These are phyloP conservation scores for Beta macrorhiza DNA, from an alignment of 179 eudicot genomes.

Conservation along the genomic window DNA sequence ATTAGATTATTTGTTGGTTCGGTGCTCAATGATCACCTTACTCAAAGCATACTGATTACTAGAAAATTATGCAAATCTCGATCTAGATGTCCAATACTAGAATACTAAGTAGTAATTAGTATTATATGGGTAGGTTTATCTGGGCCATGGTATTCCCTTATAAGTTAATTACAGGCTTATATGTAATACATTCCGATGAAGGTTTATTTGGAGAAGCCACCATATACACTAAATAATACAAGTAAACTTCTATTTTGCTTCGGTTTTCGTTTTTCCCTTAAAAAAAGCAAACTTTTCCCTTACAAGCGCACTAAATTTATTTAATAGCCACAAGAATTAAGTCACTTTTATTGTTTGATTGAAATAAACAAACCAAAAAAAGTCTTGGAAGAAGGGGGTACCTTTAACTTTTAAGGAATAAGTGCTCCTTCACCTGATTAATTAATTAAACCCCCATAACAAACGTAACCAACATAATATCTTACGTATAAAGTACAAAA, in stretches of 20 bases:
- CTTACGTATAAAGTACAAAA: too few species aligned
- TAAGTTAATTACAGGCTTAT: too few species aligned
- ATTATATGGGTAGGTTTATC: background rate
- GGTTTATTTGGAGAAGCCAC: constrained; percentile 10
- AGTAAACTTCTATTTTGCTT: background rate
- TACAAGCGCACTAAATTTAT: background rate
- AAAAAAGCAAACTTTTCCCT: background rate
- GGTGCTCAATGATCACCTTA: background rate
- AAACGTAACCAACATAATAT: too few species aligned
- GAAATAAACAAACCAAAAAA: too few species aligned
- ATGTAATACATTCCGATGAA: background rate
- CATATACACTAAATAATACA: background rate
- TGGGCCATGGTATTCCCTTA: background rate
- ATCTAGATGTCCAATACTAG: background rate
- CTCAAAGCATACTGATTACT: background rate
- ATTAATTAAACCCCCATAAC: too few species aligned
- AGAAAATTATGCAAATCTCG: background rate
- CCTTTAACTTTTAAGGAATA: too few species aligned
- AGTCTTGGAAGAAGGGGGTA: too few species aligned
- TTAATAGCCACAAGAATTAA: too few species aligned
- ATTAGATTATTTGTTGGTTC: background rate
- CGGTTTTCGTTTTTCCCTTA: background rate
- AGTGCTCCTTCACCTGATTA: too few species aligned
- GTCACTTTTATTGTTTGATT: too few species aligned
- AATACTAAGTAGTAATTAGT: background rate